Evolutionary conservation across 768 basidiomycete genomes (phyloP), one percentile per base, ranked within the genome.

Genomic region (Punctularia strigosozonata): DNA sequence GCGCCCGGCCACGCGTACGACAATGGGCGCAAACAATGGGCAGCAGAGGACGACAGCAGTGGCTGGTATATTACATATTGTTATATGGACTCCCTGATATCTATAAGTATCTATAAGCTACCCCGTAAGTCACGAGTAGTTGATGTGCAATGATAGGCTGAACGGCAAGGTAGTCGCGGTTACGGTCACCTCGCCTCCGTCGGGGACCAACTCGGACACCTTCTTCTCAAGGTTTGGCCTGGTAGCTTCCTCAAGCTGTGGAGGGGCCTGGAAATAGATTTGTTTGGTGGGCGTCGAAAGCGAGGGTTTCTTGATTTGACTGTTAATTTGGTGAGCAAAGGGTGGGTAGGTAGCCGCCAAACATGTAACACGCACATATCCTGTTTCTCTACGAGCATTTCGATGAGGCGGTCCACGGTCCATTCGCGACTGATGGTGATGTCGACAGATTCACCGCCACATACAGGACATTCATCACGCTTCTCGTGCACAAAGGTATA

Each of bases 301-400:
- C 0, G 95, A 98, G 0, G 95, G 95, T 53, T 80, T 90, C 64
- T 91, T 94, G 63, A 98, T 83, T 76, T 98, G 95, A 46, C 95
- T 99, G 52, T 4, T 24, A 19, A 19, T 26, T 6, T 4, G 8
- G 23, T 19, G 26, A 21, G 7, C 26, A 25, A 10, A 36, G 15
- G 18, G 15, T 37, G 28, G 31, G 25, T 6, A 25, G 15, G 26
- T 28, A 28, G 15, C 26, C 26, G 15, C 15, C 8, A 28, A 8
- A 28, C 10, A 34, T 20, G 10, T 21, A 30, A 31, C 6, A 66
- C 87, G 43, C 51, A 94, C 95, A 97, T 80, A 45, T 91, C 87
- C 54, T 94, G 88, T 46, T 71, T 80, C 60, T 90, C 91, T 2
- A 76, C 67, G 45, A 98, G 63, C 62, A 79, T 72, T 38, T 99